phyloP scores from a whole-genome alignment of 805 yeast species.

The Pichia thaimueangensis region DNA sequence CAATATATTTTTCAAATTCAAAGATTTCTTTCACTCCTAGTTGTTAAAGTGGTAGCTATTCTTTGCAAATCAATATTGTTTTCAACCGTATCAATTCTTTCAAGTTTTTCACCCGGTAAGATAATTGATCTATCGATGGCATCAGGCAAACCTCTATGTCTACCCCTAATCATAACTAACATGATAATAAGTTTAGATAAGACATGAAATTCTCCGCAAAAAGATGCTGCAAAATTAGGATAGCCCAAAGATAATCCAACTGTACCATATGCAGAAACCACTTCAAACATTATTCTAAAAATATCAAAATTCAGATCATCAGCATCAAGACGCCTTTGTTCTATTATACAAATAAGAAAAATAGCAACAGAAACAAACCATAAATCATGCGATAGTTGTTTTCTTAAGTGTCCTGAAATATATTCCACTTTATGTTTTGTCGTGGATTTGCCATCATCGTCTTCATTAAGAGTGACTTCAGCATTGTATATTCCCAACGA shows the following conservation, averaged over 20 bases:
- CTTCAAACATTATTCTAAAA: constrained; percentile 75
- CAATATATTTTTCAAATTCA: no score
- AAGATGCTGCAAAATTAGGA: constrained; percentile 58
- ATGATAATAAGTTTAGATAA: constrained; percentile 79
- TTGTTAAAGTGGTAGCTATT: no score
- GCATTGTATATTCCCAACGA: constrained; percentile 69
- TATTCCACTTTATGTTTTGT: constrained; percentile 48
- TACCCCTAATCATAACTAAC: constrained; percentile 88
- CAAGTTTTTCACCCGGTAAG: constrained; percentile 65
- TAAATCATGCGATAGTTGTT: constrained; percentile 86
- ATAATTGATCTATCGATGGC: constrained; percentile 90
- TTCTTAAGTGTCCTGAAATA: constrained; percentile 81
- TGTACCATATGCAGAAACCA: constrained; percentile 93
- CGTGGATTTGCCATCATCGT: constrained; percentile 26
- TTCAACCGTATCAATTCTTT: constrained; percentile 53
- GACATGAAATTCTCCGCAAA: constrained; percentile 62
- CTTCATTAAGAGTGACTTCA: no score
- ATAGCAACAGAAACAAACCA: constrained; percentile 89
- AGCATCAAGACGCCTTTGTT: constrained; percentile 55
- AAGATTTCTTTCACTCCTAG: no score
- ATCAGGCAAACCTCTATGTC: constrained; percentile 95
- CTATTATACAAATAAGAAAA: constrained; percentile 82
- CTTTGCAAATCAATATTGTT: neutral
- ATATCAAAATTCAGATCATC: constrained; percentile 48
- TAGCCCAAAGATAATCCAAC: constrained; percentile 90